phyloP scores from a whole-genome alignment of 345 rosid genomes.

The Populus alba region DNA sequence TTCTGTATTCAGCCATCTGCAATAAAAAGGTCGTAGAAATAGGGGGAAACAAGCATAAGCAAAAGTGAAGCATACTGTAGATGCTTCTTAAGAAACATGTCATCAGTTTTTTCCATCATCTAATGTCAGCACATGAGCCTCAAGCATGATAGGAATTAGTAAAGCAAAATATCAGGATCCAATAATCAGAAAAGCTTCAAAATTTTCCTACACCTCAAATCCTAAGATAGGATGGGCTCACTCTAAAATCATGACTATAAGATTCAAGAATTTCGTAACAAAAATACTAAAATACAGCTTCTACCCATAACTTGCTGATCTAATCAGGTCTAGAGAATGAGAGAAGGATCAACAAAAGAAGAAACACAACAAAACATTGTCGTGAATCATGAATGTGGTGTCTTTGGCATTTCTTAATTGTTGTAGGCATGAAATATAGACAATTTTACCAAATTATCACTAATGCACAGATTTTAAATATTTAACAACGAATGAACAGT shows the following conservation, averaged over 20 bases:
- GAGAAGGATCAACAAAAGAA: not conserved
- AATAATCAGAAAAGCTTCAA: not conserved
- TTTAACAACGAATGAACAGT: not conserved
- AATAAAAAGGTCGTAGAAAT: slow-evolving; percentile 7
- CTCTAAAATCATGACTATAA: not conserved
- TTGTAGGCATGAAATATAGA: not conserved
- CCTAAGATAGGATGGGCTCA: not conserved
- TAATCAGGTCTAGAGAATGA: not conserved
- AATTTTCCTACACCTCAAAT: not conserved
- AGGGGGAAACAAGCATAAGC: not conserved
- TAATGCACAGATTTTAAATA: not conserved
- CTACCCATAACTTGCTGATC: not conserved
- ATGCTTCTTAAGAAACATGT: not conserved
- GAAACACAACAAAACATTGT: not conserved
- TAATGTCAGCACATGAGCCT: not conserved
- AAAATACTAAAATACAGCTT: not conserved
- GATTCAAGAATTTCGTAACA: not conserved
- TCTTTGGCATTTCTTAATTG: not conserved
- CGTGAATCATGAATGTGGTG: not conserved
- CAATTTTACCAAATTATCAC: not conserved
- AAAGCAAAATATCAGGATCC: not conserved
- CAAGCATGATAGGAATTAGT: not conserved
- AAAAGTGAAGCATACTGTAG: not conserved
- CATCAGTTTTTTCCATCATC: not conserved
- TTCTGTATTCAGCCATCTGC: slow-evolving; percentile 99